Base-by-base conservation (phyloP, 495 filamentous ascomycete species). In the Bacidia gigantensis region DNA sequence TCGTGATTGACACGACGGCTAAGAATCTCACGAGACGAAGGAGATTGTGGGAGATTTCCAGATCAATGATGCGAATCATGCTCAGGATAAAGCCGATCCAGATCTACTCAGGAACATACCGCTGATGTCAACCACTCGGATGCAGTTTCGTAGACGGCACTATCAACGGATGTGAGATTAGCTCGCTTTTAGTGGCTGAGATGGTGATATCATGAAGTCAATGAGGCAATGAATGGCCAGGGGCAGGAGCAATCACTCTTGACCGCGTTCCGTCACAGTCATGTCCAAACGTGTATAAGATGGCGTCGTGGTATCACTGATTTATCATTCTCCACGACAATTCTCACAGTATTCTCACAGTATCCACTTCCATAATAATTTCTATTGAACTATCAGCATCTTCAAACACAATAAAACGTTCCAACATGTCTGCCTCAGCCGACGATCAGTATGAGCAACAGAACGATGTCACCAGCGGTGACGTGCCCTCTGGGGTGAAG, bases 391-490 rank as follows among this genome's bases (percentile, higher is more conserved):
- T 14, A 35, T 26, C 21, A 32, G 2, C 3, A 49, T 10, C 7
- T 22, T 18, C 9, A 45, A n/a, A n/a, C n/a, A n/a, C n/a, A n/a
- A n/a, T n/a, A n/a, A n/a, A n/a, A n/a, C n/a, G n/a, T 12, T 45
- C 42, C 9, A 45, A 7, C 45, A 47, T 47, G 45, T 47, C 45
- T 22, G 45, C 47, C 26, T 21, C 26, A 21, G 59, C 60, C 40
- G 60, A 65, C 55, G 53, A 63, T 10, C 48, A 57, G 24, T 64
- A 65, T 39, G 60, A 62, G 20, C 43, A 47, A 3, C 49, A 59
- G 18, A 62, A 59, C 23, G 60, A 65, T 26, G n/a, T 39, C 11
- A 49, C 53, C 11, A n/a, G 29, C 22, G 54, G 47, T 29, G 58
- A 54, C 22, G 55, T 54, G 21, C 58, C 60, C 3, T 10, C 51